Percentiles rank a stretch among this genome's conserved stretches.
Conservation (phyloP, 768 basidiomycete species). For the Lactarius vividus region DNA sequence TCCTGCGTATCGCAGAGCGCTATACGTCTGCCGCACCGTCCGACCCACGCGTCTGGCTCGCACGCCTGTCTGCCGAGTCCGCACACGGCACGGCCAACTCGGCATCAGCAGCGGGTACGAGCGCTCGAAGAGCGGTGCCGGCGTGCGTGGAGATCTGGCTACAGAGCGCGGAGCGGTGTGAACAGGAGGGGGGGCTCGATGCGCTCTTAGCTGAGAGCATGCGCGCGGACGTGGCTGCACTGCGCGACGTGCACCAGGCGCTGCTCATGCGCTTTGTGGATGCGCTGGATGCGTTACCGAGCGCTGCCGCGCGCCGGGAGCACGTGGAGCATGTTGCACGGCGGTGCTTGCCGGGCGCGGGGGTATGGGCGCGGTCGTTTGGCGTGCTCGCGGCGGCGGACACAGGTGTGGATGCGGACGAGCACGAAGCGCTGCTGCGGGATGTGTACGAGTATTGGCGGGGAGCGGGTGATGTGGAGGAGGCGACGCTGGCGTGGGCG, state of each 20-base stretch:
- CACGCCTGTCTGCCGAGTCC: constrained; percentile 47
- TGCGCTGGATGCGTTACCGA: constrained; percentile 31
- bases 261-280: constrained; percentile 48
- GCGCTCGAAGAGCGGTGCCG: constrained; percentile 44
- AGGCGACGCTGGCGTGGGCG: constrained; percentile 46
- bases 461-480: constrained; percentile 34
- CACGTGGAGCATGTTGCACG: constrained; percentile 42
- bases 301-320: constrained; percentile 27
- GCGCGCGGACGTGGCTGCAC: constrained; percentile 20
- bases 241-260: constrained; percentile 41
- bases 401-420: neutral
- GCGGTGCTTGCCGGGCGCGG: constrained; percentile 42
- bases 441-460: constrained; percentile 47
- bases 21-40: constrained; percentile 43
- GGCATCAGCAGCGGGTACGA: constrained; percentile 40
- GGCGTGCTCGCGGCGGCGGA: constrained; percentile 28
- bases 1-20: constrained; percentile 42
- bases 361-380: constrained; percentile 47
- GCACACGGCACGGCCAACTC: constrained; percentile 31
- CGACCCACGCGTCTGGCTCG: constrained; percentile 51
- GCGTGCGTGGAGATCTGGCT: constrained; percentile 47
- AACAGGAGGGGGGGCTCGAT: constrained; percentile 17
- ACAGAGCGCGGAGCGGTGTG: constrained; percentile 46
- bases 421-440: constrained; percentile 34
- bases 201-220: constrained; percentile 23